Evolutionary conservation across 208 protist species (phyloP), one percentile per base, ranked within the genome.

Genomic region (Spongospora subterranea): DNA sequence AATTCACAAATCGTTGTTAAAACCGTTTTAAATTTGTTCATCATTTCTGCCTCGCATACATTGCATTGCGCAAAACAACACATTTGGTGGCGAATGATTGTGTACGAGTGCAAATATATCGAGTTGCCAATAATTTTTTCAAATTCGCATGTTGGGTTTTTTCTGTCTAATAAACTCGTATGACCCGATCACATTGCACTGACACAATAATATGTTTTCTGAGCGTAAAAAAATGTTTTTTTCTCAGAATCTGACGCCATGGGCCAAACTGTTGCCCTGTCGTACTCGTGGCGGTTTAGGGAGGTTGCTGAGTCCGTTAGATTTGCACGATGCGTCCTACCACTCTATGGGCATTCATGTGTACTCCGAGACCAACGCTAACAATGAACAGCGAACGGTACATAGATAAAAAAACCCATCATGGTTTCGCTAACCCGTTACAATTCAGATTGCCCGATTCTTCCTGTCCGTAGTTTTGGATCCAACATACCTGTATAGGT

Each of bases 231-330:
- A 60, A 53, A 13, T 20, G 41, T 89, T 46, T 24, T 43, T 17
- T 89, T 13, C n/a, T 64, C 41, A 89, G 46, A 89, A 89, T 43
- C n/a, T 43, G 29, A 89, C 88, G 39, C 88, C 88, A 1, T 89
- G 88, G 88, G 88, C 88, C 29, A 89, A 89, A 46, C n/a, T 89
- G 40, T 43, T 89, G 1, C 88, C 88, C 11, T 89, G 88, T n/a
- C 13, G 88, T 13, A 89, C 40, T 6, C 1, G 46, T 29, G 46
- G 11, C 41, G 88, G 88, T 13, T n/a, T 89, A 29, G 88, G 45
- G 13, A 50, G 11, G 13, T 46, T 89, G 11, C 11, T 89, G 29
- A 89, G 46, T n/a, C 46, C 88, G 13, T 46, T 89, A n/a, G 45
- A 60, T 43, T 43, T 89, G 0, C 46, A 89, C 46, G 88, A 89